Base-by-base conservation (phyloP, 2,329 filamentous ascomycete genomes). In the Aureobasidium lini region DNA sequence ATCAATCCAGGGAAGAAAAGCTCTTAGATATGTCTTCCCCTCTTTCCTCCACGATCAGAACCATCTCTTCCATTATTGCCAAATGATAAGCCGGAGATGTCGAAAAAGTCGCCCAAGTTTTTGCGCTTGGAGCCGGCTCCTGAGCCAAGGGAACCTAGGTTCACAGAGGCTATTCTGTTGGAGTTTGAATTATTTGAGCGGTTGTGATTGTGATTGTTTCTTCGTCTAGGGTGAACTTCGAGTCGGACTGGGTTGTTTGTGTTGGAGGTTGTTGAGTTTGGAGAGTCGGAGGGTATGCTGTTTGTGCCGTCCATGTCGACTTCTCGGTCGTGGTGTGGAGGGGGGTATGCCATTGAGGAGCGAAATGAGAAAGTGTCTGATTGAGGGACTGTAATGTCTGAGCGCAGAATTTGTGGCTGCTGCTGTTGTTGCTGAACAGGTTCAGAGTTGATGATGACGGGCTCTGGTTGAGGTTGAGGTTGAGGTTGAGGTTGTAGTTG, bases 31-130 rank as follows among this genome's bases (percentile, higher is more conserved):
- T 71, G 68, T 60, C 70, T 66, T 23, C 68, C 67, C 53, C 70
- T 62, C 64, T 73, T 73, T 23, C 70, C 70, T 46, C 68, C 69
- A 57, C 69, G 61, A 23, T 65, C 65, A 18, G 60, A 59, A 32
- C 63, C 64, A 59, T 89, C 86, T 68, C 86, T 87, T 44, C 82
- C 82, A 61, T 81, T 58, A 61, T 81, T 58, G 4, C 49, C 78
- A 48, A 66, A 65, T 34, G 80, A 80, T 53, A 88, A 71, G 63
- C 83, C 84, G 57, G 84, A 83, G 7, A 88, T 76, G 67, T 90
- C 87, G 68, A 91, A 91, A 57, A 90, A 85, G 67, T 92, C 88
- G 28, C 84, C 83, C 66, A 89, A 81, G 65, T 89, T 80, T 66
- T 87, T 83, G 43, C 88, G 81, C 72, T 93, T 93, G 65, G 84